phyloP scores from a whole-genome alignment of 1,139 yeast genomes.

The Pichia sp. region DNA sequence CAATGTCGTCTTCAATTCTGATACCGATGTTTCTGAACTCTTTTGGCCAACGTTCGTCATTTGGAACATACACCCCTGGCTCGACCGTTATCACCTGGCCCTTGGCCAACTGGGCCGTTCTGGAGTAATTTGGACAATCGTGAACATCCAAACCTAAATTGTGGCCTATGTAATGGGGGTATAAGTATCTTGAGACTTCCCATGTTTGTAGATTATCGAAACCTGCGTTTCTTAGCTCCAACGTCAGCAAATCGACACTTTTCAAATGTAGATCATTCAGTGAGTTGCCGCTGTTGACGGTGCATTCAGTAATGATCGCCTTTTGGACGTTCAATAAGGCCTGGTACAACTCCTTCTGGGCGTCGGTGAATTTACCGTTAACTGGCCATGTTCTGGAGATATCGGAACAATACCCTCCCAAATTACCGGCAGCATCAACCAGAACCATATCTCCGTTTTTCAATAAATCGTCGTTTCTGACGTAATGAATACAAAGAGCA shows the following conservation, averaged over 20 bases:
- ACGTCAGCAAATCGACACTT: conserved; percentile 50
- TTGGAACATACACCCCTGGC: conserved; percentile 89
- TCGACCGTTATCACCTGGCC: conserved; percentile 88
- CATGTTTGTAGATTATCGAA: conserved; percentile 40
- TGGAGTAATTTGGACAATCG: conserved; percentile 60
- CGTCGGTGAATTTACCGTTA: conserved; percentile 53
- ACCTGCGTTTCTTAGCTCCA: conserved; percentile 68
- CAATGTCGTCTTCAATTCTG: conserved; percentile 89
- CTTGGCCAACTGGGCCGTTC: conserved; percentile 38
- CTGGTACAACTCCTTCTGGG: conserved; percentile 82
- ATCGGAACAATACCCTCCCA: conserved; percentile 94
- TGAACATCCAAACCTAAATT: conserved; percentile 91
- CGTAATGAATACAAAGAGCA: conserved; percentile 83
- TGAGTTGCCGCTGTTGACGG: conserved; percentile 41
- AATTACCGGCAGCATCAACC: conserved; percentile 91
- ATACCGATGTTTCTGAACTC: conserved; percentile 86
- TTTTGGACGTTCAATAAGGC: conserved; percentile 82
- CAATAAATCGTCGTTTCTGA: conserved; percentile 76
- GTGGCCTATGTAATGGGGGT: conserved; percentile 95
- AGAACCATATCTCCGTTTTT: conserved; percentile 74
- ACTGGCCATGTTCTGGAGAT: conserved; percentile 97
- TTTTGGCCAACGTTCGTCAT: conserved; percentile 59
- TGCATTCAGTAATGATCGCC: conserved; percentile 64
- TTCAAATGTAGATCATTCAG: conserved; percentile 70
- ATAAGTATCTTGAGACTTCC: conserved; percentile 50